These are phyloP conservation scores for Stereocaulon alpinum DNA, from an alignment of 495 filamentous ascomycete species.

Conservation along the genomic window DNA sequence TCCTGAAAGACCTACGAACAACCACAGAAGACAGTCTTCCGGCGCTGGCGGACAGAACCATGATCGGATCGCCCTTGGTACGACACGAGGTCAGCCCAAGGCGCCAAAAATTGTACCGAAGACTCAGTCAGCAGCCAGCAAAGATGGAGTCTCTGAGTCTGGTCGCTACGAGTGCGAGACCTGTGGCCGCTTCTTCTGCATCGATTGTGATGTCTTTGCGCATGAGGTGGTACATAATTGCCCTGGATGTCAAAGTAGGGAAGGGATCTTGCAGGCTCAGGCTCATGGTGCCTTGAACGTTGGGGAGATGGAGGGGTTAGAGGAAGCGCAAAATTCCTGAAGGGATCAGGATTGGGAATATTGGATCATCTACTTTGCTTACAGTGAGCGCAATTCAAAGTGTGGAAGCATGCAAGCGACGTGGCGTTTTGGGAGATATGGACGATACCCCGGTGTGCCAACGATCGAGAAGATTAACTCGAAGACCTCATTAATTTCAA, in stretches of 20 bases:
- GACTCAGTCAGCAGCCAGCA: conserved; percentile 15
- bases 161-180: conserved; percentile 77
- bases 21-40: background rate
- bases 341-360: background rate
- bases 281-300: background rate
- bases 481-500: too few relatives aligned
- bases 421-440: too few relatives aligned
- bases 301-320: conserved; percentile 6
- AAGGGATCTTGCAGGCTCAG: conserved; percentile 6
- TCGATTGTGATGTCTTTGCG: conserved; percentile 91
- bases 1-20: conserved; percentile 32
- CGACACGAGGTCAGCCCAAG: conserved; percentile 1
- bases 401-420: too few relatives aligned
- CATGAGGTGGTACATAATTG: conserved; percentile 94
- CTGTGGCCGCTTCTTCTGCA: conserved; percentile 85
- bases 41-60: conserved; percentile 9
- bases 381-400: too few relatives aligned
- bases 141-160: conserved; percentile 67
- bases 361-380: too few relatives aligned
- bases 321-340: background rate
- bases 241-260: conserved; percentile 74
- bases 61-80: conserved; percentile 18
- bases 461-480: too few relatives aligned
- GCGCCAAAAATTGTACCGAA: conserved; percentile 4
- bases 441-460: too few relatives aligned